phyloP scores from a whole-genome alignment of 1,284 basidiomycete genomes.

The Vanrija sp. region DNA sequence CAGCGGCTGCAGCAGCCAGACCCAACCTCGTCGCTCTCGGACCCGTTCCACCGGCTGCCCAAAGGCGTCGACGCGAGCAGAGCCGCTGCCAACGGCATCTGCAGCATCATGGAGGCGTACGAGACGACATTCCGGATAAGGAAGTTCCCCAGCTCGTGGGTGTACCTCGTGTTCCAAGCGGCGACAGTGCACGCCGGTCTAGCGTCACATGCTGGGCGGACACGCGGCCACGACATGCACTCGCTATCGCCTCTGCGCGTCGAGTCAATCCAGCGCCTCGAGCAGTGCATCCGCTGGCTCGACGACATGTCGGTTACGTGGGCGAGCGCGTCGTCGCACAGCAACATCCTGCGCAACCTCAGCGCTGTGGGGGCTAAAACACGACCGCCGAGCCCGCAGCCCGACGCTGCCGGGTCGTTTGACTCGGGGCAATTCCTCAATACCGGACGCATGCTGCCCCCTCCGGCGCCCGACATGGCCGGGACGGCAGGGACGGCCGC shows the following conservation, averaged over 20 bases:
- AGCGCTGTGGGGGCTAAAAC: not conserved
- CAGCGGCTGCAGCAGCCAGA: not conserved
- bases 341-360: not conserved
- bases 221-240: not conserved
- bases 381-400: not conserved
- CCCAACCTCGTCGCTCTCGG: not conserved
- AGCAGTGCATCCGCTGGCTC: not conserved
- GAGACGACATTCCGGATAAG: not conserved
- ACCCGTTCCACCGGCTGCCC: not conserved
- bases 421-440: not conserved
- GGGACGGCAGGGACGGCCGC: too few species aligned
- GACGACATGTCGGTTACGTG: not conserved
- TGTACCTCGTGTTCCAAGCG: not conserved
- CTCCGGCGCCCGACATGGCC: too few species aligned
- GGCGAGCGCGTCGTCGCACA: not conserved
- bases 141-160: not conserved
- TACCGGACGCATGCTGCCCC: not conserved
- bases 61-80: not conserved
- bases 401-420: too few species aligned
- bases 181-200: not conserved
- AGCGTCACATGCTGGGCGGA: not conserved
- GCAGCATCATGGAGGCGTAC: not conserved
- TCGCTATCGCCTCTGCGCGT: not conserved
- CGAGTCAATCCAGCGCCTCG: not conserved
- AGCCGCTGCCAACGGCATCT: not conserved